These are phyloP conservation scores for Microascus cirrosus DNA, from an alignment of 2,329 filamentous ascomycete species.

Conservation along the genomic window DNA sequence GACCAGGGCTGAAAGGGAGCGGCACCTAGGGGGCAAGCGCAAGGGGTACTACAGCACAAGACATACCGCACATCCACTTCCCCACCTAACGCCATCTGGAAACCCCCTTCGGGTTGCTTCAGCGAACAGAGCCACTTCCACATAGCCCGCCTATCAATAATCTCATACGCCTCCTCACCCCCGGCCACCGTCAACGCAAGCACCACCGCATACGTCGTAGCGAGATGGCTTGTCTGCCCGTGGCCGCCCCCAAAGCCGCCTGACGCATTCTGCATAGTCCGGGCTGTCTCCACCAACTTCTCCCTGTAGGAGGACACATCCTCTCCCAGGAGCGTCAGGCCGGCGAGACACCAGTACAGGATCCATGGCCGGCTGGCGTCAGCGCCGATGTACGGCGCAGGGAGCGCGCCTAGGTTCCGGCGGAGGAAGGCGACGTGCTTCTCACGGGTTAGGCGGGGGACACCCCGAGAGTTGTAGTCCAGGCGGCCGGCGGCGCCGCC, in stretches of 20 bases:
- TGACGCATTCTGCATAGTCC: constrained; percentile 66
- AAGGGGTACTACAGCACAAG: not conserved
- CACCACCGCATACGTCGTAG: constrained; percentile 76
- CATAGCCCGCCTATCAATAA: constrained; percentile 73
- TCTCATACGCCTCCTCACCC: constrained; percentile 58
- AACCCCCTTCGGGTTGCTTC: constrained; percentile 84
- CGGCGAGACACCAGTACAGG: constrained; percentile 82
- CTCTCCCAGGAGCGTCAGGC: constrained; percentile 63
- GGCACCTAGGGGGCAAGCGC: not conserved
- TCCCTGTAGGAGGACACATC: constrained; percentile 58
- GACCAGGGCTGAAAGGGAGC: not conserved
- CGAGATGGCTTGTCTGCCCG: constrained; percentile 80
- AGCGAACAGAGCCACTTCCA: constrained; percentile 83
- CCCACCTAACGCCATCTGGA: constrained; percentile 73
- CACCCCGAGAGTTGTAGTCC: constrained; percentile 56
- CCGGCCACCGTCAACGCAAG: constrained; percentile 71
- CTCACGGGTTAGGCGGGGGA: constrained; percentile 61
- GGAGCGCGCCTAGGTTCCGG: constrained; percentile 48
- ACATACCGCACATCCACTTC: constrained; percentile 83
- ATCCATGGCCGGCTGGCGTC: constrained; percentile 92
- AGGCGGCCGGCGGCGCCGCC: constrained; percentile 36
- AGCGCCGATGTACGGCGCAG: constrained; percentile 57
- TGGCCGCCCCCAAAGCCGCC: constrained; percentile 93
- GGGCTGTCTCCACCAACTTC: constrained; percentile 62
- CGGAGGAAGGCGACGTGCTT: constrained; percentile 53